A percentile compares a stretch with the other conserved stretches of the same genome.
Evolutionary conservation across 768 basidiomycete genomes (phyloP).

Genomic region (Mycena belliarum): DNA sequence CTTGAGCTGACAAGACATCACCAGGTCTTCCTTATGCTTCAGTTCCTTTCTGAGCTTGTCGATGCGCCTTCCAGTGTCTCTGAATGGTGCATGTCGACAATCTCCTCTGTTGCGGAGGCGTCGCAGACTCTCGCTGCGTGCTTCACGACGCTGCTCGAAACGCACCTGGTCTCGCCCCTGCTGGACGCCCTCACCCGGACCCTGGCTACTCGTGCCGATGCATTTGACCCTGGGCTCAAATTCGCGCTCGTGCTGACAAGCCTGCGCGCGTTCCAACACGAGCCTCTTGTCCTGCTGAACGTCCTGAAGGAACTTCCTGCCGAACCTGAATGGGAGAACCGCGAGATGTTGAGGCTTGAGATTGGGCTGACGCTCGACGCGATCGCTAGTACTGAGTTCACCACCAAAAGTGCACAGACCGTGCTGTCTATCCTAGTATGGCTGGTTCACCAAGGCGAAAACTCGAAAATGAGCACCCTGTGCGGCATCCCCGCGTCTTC

Average conservation of each 20-base stretch:
- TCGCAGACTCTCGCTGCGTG: constrained; percentile 40
- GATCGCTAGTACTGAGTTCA: constrained; percentile 32
- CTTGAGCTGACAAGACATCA: constrained; percentile 44
- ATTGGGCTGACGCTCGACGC: constrained; percentile 37
- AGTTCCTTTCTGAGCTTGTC: constrained; percentile 49
- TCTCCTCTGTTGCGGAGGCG: constrained; percentile 46
- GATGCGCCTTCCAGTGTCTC: constrained; percentile 38
- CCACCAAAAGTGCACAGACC: constrained; percentile 37
- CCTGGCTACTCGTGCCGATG: constrained; percentile 17
- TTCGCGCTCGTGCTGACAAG: constrained; percentile 35
- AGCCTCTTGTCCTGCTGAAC: constrained; percentile 11
- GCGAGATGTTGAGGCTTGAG: constrained; percentile 27
- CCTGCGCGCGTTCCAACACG: constrained; percentile 29
- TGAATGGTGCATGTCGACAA: constrained; percentile 43
- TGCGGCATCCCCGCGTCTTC: constrained; percentile 48
- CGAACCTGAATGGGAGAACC: constrained; percentile 4
- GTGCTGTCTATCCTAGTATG: constrained; percentile 54
- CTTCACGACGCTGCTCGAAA: constrained; percentile 49
- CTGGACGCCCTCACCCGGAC: constrained; percentile 38
- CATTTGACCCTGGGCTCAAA: constrained; percentile 30
- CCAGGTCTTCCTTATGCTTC: constrained; percentile 50
- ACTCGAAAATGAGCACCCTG: constrained; percentile 47
- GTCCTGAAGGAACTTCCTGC: constrained; percentile 20
- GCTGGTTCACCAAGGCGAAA: constrained; percentile 49
- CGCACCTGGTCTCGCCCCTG: constrained; percentile 45